Evolutionary conservation across 2,329 filamentous ascomycete genomes (phyloP).

Genomic region (Chaetomiaceae sp.): DNA sequence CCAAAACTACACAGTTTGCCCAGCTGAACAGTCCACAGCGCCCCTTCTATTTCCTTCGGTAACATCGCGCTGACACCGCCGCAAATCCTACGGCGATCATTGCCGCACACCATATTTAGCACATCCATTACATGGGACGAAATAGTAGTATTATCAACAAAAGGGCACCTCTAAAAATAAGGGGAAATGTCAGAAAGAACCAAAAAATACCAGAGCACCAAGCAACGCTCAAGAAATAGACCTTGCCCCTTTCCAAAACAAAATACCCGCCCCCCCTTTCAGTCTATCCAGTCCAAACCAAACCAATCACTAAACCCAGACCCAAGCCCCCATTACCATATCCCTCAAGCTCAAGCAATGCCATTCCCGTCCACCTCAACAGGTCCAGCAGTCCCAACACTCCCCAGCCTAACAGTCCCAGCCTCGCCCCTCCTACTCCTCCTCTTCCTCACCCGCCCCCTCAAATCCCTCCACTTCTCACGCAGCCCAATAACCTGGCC

Average conservation of each 20-base stretch:
- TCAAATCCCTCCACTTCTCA: constrained; percentile 40
- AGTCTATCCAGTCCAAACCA: too few species aligned
- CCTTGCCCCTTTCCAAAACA: too few species aligned
- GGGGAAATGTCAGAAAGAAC: too few species aligned
- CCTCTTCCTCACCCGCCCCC: constrained; percentile 28
- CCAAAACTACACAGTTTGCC: too few species aligned
- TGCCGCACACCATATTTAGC: constrained; percentile 4
- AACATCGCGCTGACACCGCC: not conserved
- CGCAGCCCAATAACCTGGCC: constrained; percentile 42
- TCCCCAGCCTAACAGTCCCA: not conserved
- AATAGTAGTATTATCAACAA: too few species aligned
- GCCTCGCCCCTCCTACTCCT: constrained; percentile 22
- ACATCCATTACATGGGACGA: not conserved
- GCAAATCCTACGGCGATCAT: too few species aligned
- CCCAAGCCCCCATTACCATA: not conserved
- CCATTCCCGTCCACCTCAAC: constrained; percentile 2
- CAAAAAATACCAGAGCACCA: too few species aligned
- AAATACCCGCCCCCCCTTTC: too few species aligned
- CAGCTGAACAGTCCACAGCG: too few species aligned
- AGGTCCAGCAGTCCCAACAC: not conserved
- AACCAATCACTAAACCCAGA: not conserved
- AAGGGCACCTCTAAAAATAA: too few species aligned
- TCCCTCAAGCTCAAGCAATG: not conserved
- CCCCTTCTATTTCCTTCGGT: too few species aligned
- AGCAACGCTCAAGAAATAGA: too few species aligned